Evolutionary conservation across 2,329 filamentous ascomycete species (phyloP).

Genomic region (Pseudopyricularia cyperi): DNA sequence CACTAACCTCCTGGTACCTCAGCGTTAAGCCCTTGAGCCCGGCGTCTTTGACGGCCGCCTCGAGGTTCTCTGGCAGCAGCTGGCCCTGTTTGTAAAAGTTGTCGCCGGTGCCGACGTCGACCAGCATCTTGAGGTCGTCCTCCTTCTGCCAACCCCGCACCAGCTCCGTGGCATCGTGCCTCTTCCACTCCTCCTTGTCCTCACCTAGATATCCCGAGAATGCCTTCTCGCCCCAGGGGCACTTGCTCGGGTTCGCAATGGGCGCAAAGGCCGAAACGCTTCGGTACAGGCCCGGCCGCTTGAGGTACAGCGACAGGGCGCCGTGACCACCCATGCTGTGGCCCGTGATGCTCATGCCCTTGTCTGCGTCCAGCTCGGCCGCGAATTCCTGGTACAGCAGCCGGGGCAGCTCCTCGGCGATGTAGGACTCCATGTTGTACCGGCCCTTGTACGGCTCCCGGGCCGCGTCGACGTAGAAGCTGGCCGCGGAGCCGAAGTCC

Average conservation of each 20-base stretch:
- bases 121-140: constrained; percentile 58
- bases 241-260: constrained; percentile 72
- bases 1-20: constrained; percentile 62
- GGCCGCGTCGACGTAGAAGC: constrained; percentile 89
- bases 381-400: constrained; percentile 61
- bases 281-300: constrained; percentile 81
- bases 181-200: constrained; percentile 65
- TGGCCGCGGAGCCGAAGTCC: constrained; percentile 85
- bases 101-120: constrained; percentile 90
- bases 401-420: constrained; percentile 74
- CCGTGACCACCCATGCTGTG: constrained; percentile 98
- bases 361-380: constrained; percentile 49
- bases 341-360: constrained; percentile 68
- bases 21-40: constrained; percentile 62
- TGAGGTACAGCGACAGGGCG: constrained; percentile 81
- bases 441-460: constrained; percentile 58
- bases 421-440: constrained; percentile 93
- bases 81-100: constrained; percentile 95
- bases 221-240: constrained; percentile 92
- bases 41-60: constrained; percentile 62
- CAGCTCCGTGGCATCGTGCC: constrained; percentile 86
- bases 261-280: constrained; percentile 84
- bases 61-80: constrained; percentile 86
- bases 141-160: constrained; percentile 56
- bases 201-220: constrained; percentile 82